These are phyloP conservation scores for Neoboletus magnificus DNA, from an alignment of 768 basidiomycete species.

Conservation along the genomic window DNA sequence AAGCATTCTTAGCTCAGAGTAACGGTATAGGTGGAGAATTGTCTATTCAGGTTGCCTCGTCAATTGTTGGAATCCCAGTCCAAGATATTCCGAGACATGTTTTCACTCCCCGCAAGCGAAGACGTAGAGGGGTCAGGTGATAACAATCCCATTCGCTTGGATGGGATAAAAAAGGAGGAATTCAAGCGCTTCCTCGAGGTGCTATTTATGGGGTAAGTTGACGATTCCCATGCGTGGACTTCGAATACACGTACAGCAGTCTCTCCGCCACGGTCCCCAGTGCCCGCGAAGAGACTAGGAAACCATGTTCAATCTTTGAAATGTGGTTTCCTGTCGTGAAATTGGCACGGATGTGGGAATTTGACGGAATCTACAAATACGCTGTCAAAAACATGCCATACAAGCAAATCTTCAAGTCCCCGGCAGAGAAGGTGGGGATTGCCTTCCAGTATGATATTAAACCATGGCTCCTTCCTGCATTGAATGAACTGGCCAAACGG, in stretches of 20 bases:
- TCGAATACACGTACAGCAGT: not conserved
- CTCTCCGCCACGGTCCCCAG: not conserved
- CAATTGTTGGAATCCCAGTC: conserved; percentile 22
- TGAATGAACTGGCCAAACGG: conserved; percentile 19
- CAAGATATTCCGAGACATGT: conserved; percentile 26
- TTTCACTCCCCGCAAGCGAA: conserved; percentile 15
- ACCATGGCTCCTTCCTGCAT: conserved; percentile 28
- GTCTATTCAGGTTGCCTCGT: conserved; percentile 28
- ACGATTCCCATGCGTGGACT: not conserved
- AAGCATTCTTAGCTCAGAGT: not conserved
- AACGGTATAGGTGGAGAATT: conserved; percentile 24
- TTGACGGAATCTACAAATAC: conserved; percentile 26
- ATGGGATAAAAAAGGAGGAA: conserved; percentile 22
- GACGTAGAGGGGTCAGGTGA: conserved; percentile 20
- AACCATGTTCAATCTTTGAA: conserved; percentile 2
- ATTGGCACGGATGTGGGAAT: conserved; percentile 39
- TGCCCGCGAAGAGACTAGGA: not conserved
- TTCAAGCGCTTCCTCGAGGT: conserved; percentile 26
- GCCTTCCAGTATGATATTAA: conserved; percentile 31
- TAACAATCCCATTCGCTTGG: conserved; percentile 21
- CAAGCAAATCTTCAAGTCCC: not conserved
- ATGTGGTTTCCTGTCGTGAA: conserved; percentile 40
- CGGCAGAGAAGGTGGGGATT: conserved; percentile 27
- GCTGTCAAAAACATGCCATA: conserved; percentile 31
- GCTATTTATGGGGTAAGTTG: conserved; percentile 17